phyloP scores from a whole-genome alignment of 192 early-diverging fungal genomes.

The Coemansia brasiliensis region DNA sequence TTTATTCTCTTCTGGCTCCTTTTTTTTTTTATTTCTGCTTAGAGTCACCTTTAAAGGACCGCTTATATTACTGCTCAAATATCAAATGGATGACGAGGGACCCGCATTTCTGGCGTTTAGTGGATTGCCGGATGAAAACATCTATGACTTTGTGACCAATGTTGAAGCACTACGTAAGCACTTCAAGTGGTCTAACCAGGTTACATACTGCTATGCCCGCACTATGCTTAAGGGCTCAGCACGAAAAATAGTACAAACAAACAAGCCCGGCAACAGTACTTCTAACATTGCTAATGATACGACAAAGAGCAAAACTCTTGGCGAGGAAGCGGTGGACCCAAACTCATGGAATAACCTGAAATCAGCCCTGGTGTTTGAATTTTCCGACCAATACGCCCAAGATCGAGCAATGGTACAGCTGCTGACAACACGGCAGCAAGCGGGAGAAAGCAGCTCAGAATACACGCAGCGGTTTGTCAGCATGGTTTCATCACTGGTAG shows the following conservation, averaged over 20 bases:
- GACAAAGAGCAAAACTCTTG: constrained; percentile 20
- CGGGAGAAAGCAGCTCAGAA: constrained; percentile 44
- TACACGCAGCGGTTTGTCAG: constrained; percentile 46
- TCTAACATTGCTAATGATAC: too few species aligned
- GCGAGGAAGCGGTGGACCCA: constrained; percentile 46
- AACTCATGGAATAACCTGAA: constrained; percentile 46
- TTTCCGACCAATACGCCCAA: constrained; percentile 24
- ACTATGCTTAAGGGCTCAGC: constrained; percentile 53
- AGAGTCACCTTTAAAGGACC: too few species aligned
- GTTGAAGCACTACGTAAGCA: constrained; percentile 51
- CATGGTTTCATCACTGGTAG: constrained; percentile 25
- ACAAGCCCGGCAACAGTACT: not conserved
- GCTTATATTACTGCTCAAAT: too few species aligned
- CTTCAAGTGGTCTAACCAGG: constrained; percentile 55
- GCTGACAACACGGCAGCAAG: constrained; percentile 33
- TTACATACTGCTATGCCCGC: constrained; percentile 49
- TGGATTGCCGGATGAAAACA: constrained; percentile 42
- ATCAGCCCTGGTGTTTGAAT: constrained; percentile 43
- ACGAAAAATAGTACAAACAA: constrained; percentile 28
- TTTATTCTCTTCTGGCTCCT: not conserved
- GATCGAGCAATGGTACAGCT: constrained; percentile 42
- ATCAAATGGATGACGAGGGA: constrained; percentile 51
- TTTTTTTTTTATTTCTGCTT: not conserved
- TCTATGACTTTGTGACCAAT: constrained; percentile 47
- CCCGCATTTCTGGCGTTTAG: constrained; percentile 53